Percentiles rank a stretch among this genome's conserved stretches.
These are phyloP conservation scores for Coccomyxa subellipsoidea DNA, from an alignment of 163 green algal species.

Conservation along the genomic window DNA sequence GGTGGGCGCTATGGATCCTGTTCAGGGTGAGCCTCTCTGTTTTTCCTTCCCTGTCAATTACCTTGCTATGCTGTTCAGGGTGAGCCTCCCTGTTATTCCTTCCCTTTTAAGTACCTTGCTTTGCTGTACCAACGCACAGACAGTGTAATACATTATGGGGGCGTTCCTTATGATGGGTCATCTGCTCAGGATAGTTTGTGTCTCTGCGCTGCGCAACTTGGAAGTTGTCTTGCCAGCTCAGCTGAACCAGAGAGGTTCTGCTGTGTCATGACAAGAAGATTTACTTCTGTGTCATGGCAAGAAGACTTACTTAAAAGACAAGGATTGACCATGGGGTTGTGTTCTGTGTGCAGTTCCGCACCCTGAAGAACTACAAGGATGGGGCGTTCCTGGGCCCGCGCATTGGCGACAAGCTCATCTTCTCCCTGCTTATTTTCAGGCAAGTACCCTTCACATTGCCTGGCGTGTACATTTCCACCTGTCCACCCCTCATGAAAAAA, in stretches of 20 bases:
- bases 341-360: constrained; percentile 8
- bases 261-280: too few relatives aligned
- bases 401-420: constrained; percentile 52
- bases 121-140: constrained; percentile 1
- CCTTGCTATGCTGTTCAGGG: constrained; percentile 12
- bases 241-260: too few relatives aligned
- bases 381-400: constrained; percentile 44
- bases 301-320: too few relatives aligned
- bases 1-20: constrained; percentile 12
- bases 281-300: too few relatives aligned
- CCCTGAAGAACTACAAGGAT: not conserved
- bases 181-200: too few relatives aligned
- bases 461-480: too few relatives aligned
- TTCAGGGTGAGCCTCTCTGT: constrained; percentile 13
- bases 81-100: not conserved
- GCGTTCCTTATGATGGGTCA: too few relatives aligned
- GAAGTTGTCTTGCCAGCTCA: too few relatives aligned
- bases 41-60: not conserved
- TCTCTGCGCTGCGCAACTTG: too few relatives aligned
- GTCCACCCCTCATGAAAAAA: too few relatives aligned
- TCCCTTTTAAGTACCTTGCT: not conserved
- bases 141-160: not conserved
- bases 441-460: not conserved
- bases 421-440: constrained; percentile 53
- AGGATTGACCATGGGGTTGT: too few relatives aligned